phyloP scores from a whole-genome alignment of 805 yeast genomes.

The Monosporozyma yasuniensis region DNA sequence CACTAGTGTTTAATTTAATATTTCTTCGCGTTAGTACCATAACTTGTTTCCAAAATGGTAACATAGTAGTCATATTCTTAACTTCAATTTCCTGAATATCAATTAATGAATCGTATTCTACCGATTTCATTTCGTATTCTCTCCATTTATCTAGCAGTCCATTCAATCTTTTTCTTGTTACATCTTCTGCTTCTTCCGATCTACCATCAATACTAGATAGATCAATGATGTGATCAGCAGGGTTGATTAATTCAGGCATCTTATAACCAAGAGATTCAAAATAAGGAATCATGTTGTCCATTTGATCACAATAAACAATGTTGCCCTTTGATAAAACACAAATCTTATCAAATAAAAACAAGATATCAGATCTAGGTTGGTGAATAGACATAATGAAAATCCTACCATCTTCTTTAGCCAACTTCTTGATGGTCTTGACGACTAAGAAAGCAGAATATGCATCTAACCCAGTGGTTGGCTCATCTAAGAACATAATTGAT shows the following conservation, averaged over 20 bases:
- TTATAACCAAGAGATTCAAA: conserved; percentile 40
- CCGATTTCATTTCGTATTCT: conserved; percentile 4
- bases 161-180: conserved; percentile 30
- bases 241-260: conserved; percentile 43
- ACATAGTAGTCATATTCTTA: conserved; percentile 23
- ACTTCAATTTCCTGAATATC: conserved; percentile 19
- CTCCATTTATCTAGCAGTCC: conserved; percentile 35
- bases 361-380: conserved; percentile 75
- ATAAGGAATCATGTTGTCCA: conserved; percentile 36
- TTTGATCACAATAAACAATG: conserved; percentile 40
- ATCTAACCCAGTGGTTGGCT: conserved; percentile 84
- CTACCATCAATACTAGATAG: conserved; percentile 48
- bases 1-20: conserved; percentile 40
- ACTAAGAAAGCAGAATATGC: conserved; percentile 64
- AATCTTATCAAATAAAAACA: conserved; percentile 56
- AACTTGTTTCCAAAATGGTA: conserved; percentile 37
- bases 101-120: conserved; percentile 3
- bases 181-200: conserved; percentile 29
- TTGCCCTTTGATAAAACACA: conserved; percentile 63
- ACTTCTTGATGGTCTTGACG: conserved; percentile 49
- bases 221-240: conserved; percentile 55
- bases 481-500: conserved; percentile 68
- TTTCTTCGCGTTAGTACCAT: conserved; percentile 39
- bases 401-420: conserved; percentile 50
- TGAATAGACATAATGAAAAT: conserved; percentile 72